phyloP scores from a whole-genome alignment of 1,284 basidiomycete genomes.

The Pseudozyma tsukubaensis region DNA sequence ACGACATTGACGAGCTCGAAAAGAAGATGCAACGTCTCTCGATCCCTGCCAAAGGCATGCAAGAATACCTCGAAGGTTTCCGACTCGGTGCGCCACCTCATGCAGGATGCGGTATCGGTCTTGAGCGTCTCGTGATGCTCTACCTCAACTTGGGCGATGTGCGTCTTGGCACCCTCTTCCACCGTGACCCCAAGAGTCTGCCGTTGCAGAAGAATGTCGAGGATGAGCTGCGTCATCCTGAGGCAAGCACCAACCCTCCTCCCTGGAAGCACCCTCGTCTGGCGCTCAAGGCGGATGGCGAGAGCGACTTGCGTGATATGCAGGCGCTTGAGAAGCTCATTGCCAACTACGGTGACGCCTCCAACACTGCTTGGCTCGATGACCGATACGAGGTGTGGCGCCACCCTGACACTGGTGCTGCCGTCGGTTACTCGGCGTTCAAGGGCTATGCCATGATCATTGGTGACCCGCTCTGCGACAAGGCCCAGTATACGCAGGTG shows the following conservation, averaged over 20 bases:
- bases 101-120: slow-evolving; percentile 67
- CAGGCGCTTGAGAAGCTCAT: slow-evolving; percentile 71
- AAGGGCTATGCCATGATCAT: slow-evolving; percentile 71
- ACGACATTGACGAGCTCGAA: slow-evolving; percentile 60
- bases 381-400: slow-evolving; percentile 74
- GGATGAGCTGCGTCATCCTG: slow-evolving; percentile 59
- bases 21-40: slow-evolving; percentile 54
- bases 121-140: slow-evolving; percentile 66
- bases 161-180: slow-evolving; percentile 64
- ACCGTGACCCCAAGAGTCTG: slow-evolving; percentile 65
- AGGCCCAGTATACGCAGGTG: slow-evolving; percentile 71
- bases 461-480: slow-evolving; percentile 73
- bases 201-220: slow-evolving; percentile 41
- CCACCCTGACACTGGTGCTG: slow-evolving; percentile 72
- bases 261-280: slow-evolving; percentile 52
- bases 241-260: slow-evolving; percentile 62
- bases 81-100: slow-evolving; percentile 65
- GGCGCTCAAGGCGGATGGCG: slow-evolving; percentile 29
- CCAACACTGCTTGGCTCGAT: slow-evolving; percentile 74
- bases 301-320: slow-evolving; percentile 54
- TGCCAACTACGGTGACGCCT: slow-evolving; percentile 74
- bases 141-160: slow-evolving; percentile 67
- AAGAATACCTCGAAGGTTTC: slow-evolving; percentile 67
- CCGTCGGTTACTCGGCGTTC: slow-evolving; percentile 71
- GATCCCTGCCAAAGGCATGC: slow-evolving; percentile 58